These are phyloP conservation scores for Pseudopyrenochaeta lycopersici DNA, from an alignment of 2,329 filamentous ascomycete genomes.

Conservation along the genomic window DNA sequence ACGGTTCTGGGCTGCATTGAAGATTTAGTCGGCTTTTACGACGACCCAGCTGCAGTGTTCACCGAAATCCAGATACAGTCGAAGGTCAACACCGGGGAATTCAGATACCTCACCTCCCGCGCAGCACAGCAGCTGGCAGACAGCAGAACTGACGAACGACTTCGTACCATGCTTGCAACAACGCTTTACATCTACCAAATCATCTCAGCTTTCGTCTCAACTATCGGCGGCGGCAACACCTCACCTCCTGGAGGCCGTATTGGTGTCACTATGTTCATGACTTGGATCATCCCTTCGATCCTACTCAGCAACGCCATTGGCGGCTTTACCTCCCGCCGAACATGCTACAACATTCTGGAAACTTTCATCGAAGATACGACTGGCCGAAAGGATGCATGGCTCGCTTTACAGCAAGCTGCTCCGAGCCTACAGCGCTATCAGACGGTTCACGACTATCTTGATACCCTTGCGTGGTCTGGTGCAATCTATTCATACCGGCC, in stretches of 20 bases:
- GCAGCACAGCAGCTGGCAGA: conserved; percentile 18
- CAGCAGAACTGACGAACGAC: conserved; percentile 20
- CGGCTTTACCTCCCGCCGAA: conserved; percentile 24
- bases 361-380: conserved; percentile 11
- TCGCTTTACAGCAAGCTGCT: neutral
- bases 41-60: conserved; percentile 7
- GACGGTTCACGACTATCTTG: conserved; percentile 15
- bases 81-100: neutral
- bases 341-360: conserved; percentile 22
- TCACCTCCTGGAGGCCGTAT: conserved; percentile 30
- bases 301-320: conserved; percentile 33
- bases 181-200: conserved; percentile 23
- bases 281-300: conserved; percentile 29
- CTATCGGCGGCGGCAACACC: conserved; percentile 19
- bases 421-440: neutral
- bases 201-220: conserved; percentile 15
- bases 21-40: conserved; percentile 15
- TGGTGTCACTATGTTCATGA: conserved; percentile 29
- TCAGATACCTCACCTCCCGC: conserved; percentile 3
- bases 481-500: conserved; percentile 30
- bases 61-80: neutral
- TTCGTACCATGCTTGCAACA: conserved; percentile 23
- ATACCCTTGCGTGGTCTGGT: conserved; percentile 21
- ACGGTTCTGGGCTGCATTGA: conserved; percentile 17
- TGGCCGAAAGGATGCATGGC: conserved; percentile 3